A percentile compares a stretch with the other conserved stretches of the same genome.
Conservation (phyloP, 129 eudicot genomes). For the Tagetes erecta region DNA sequence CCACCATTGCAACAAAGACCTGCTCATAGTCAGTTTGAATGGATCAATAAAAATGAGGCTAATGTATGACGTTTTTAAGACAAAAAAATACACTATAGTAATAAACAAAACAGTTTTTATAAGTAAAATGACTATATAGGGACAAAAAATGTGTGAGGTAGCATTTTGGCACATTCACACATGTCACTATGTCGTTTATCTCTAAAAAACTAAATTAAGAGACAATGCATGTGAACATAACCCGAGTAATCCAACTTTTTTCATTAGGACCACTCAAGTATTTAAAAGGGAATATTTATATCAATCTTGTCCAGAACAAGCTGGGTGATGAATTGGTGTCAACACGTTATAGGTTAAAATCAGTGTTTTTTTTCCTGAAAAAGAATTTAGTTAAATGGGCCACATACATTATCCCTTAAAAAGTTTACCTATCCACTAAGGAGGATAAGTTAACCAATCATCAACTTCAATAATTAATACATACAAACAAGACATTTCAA, state of each 20-base stretch:
- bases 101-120: neutral
- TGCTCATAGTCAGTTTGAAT: constrained; percentile 31
- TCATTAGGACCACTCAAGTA: neutral
- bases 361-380: neutral
- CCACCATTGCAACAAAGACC: constrained; percentile 94
- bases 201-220: neutral
- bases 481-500: neutral
- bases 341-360: neutral
- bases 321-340: neutral
- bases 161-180: neutral
- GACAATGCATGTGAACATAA: neutral
- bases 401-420: neutral
- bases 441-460: neutral
- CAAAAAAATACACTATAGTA: neutral
- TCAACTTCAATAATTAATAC: no score
- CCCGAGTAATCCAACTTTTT: neutral
- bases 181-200: neutral
- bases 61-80: constrained; percentile 7
- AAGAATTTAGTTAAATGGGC: neutral
- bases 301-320: neutral
- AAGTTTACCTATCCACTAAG: neutral
- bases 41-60: constrained; percentile 12
- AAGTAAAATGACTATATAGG: neutral
- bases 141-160: neutral
- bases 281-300: neutral